Evolutionary conservation across 306 rosid genomes (phyloP), one percentile per base, ranked within the genome.

Genomic region (Echinosophora koreensis): DNA sequence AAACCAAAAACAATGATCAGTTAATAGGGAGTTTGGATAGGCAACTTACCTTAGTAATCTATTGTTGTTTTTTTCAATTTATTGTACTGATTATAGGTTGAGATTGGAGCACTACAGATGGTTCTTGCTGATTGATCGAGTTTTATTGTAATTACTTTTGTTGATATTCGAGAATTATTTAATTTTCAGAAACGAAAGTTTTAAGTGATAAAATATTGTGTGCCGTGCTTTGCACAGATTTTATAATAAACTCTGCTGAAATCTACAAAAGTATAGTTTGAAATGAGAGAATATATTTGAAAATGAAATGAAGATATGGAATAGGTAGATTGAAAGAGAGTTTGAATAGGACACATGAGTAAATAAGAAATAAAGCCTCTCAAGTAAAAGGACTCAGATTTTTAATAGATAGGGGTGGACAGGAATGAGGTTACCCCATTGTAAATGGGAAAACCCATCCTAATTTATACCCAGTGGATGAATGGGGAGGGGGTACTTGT

Each of bases 351-450:
- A 44, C 50, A 44, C 1, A 17, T 15, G 49, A 34, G 49, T 8
- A 68, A 46, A 56, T 18, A 58, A 34, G 76, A 78, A 69, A 58
- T 59, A 18, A 58, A 58, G 44, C 71, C 55, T 69, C 62, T 59
- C 52, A 4, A 67, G 41, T 44, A 51, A 51, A 5, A 16, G 49
- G 37, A 6, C 56, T 37, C 46, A 38, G 47, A 37, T 75, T 22
- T 44, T 41, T 76, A 8, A 28, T 51, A 10, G 12, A 63, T 54
- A 34, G 63, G 34, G 52, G 41, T 35, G 47, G 27, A 66, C 5
- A 30, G 32, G 5, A 62, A 22, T 51, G 5, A 13, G 66, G 55
- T 62, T 52, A 51, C 18, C 34, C 18, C 35, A 15, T 42, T 54
- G 50, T 56, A 41, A 66, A 18, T 66, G 52, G 15, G 32, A 58